Base-by-base conservation (phyloP, 371 early-diverging fungal genomes). In the Mortierella sp. region DNA sequence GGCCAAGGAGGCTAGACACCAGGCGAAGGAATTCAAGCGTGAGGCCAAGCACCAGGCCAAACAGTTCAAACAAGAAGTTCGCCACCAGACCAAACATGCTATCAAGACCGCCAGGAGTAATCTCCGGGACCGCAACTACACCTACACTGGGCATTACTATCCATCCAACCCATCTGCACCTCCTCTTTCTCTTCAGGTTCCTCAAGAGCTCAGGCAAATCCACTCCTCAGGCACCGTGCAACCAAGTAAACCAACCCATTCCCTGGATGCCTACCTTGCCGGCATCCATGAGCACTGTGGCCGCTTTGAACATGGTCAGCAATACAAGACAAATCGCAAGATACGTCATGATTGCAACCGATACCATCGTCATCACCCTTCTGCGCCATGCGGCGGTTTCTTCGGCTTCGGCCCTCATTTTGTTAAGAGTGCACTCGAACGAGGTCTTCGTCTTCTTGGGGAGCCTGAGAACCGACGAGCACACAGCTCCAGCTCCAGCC, bases 1-100 rank as follows among this genome's bases (percentile, higher is more conserved):
- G 5, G 55, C 39, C 14, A 67, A 67, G 51, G 30, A n/a, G n/a
- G 28, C 28, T 34, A 69, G 61, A 30, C 47, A 44, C 15, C 62
- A 60, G n/a, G 50, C 56, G 39, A 51, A 69, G 46, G 30, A 26
- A 5, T 8, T 34, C 14, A 23, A 60, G 4, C 23, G 44, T 7
- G 56, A 60, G 15, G 31, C 17, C 39, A 23, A 31, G 4, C 48
- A 41, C n/a, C 59, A 47, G 24, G 37, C 64, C 23, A 55, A 50
- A 32, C 43, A 43, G n/a, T 3, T 51, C 6, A 32, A 26, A 19
- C 46, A 43, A 11, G 59, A 58, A 12, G 12, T 37, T n/a, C 31
- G 27, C 9, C 15, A 42, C 8, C 43, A 42, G 6, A 14, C 58
- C 58, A 9, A 58, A 23, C 24, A 48, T 14, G 50, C 52, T 2